Conservation (phyloP, 257 asterid species). For the Solanum gandarillasii region DNA sequence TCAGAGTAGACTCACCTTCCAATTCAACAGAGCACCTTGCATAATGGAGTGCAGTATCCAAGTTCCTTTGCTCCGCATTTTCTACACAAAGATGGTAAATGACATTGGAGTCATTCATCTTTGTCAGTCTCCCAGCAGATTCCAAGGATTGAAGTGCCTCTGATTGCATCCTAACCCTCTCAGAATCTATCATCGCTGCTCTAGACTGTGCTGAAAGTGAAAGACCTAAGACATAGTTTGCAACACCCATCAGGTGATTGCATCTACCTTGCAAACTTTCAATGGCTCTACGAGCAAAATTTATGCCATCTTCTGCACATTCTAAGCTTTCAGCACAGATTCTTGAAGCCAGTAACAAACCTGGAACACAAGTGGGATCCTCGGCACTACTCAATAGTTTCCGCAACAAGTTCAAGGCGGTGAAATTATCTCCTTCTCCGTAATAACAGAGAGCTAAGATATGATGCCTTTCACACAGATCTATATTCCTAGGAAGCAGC, state of each 20-base stretch:
- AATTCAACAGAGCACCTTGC: conserved; percentile 44
- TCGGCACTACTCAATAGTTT: conserved; percentile 33
- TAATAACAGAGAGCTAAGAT: conserved; percentile 74
- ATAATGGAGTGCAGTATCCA: conserved; percentile 61
- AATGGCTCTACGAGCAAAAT: conserved; percentile 50
- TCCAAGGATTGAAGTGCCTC: conserved; percentile 61
- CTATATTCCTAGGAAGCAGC: conserved; percentile 63
- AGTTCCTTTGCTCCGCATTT: conserved; percentile 82
- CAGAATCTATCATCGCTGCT: conserved; percentile 25
- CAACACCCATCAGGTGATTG: conserved; percentile 39
- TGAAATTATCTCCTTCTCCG: conserved; percentile 53
- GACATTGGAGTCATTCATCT: conserved; percentile 45
- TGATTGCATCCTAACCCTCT: conserved; percentile 40
- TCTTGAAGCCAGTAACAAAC: conserved; percentile 56
- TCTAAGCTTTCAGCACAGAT: conserved; percentile 41
- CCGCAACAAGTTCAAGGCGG: conserved; percentile 57
- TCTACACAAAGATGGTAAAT: conserved; percentile 59
- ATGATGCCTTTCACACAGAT: conserved; percentile 42
- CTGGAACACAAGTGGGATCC: conserved; percentile 31
- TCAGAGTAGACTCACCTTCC: conserved; percentile 61
- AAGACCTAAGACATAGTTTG: conserved; percentile 54
- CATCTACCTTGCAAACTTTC: conserved; percentile 46
- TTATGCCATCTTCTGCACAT: conserved; percentile 50
- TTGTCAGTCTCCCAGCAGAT: conserved; percentile 46
- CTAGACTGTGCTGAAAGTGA: conserved; percentile 51